phyloP scores from a whole-genome alignment of 2,329 filamentous ascomycete species.

The Claviceps capensis region DNA sequence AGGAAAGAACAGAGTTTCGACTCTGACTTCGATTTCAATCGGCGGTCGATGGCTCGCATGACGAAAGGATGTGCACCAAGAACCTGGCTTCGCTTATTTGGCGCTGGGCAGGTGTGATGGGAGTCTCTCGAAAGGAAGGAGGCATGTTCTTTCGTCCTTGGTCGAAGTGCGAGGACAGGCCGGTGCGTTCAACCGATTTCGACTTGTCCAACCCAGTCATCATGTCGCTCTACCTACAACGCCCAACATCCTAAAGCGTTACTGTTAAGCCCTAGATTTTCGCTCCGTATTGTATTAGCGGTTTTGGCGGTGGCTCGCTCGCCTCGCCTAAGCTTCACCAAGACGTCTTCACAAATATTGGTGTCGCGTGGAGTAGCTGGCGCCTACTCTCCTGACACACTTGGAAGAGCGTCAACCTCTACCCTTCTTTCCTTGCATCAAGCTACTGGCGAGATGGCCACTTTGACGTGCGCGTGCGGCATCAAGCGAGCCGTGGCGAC shows the following conservation, averaged over 20 bases:
- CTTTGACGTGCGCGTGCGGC: constrained; percentile 9
- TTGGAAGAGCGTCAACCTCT: constrained; percentile 5
- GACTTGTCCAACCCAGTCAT: neutral
- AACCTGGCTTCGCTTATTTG: neutral
- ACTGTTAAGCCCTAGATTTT: neutral
- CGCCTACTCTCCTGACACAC: constrained; percentile 7
- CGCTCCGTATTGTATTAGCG: neutral
- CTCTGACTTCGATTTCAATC: no score
- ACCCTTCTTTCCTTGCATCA: neutral
- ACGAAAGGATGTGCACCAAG: neutral
- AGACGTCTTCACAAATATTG: constrained; percentile 16
- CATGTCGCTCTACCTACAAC: neutral
- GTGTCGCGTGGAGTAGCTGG: constrained; percentile 14
- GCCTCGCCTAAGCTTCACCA: constrained; percentile 2
- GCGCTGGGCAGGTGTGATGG: neutral
- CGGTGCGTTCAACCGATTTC: neutral
- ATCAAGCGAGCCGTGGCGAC: constrained; percentile 5
- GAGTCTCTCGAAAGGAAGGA: no score
- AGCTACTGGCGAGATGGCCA: constrained; percentile 7
- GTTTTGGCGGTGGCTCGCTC: constrained; percentile 3
- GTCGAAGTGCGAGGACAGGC: neutral
- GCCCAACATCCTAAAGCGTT: neutral
- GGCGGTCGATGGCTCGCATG: no score
- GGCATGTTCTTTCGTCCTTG: neutral
- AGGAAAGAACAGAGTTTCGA: neutral